Conservation (phyloP, 2,329 filamentous ascomycete genomes). For the Paraphaeosphaeria sporulosa region DNA sequence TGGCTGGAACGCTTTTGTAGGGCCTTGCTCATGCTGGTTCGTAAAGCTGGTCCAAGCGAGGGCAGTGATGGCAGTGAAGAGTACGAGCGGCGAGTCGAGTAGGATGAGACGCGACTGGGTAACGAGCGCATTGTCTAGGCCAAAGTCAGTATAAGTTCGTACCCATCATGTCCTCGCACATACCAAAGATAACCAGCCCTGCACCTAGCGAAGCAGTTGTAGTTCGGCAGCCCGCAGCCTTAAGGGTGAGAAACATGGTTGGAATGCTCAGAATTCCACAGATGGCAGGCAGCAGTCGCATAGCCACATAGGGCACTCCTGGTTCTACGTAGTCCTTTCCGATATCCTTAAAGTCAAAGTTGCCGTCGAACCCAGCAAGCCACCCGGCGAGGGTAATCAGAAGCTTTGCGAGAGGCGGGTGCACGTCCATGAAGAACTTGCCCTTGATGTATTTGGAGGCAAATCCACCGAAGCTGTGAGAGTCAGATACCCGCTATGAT, state of each 20-base stretch:
- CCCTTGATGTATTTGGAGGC: constrained; percentile 99
- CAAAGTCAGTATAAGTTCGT: constrained; percentile 24
- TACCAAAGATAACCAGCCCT: constrained; percentile 88
- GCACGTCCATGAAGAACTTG: constrained; percentile 99
- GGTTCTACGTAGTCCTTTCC: constrained; percentile 98
- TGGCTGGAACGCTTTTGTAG: constrained; percentile 82
- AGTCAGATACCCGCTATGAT: constrained; percentile 28
- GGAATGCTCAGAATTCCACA: constrained; percentile 89
- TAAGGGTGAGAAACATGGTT: constrained; percentile 92
- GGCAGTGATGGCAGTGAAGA: constrained; percentile 90
- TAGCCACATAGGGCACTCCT: constrained; percentile 93
- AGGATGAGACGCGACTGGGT: constrained; percentile 96
- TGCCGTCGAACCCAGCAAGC: constrained; percentile 91
- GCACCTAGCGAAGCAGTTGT: constrained; percentile 84
- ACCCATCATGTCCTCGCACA: constrained; percentile 21
- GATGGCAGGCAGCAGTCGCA: constrained; percentile 91
- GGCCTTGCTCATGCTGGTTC: constrained; percentile 95
- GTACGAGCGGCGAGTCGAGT: constrained; percentile 92
- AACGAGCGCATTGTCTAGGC: constrained; percentile 86
- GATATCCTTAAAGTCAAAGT: constrained; percentile 99
- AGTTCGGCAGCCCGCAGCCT: constrained; percentile 87
- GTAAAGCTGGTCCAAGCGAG: constrained; percentile 91
- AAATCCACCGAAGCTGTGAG: constrained; percentile 88
- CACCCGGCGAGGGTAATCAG: constrained; percentile 94
- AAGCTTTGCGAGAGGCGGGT: constrained; percentile 94